These are phyloP conservation scores for Mikania micrantha DNA, from an alignment of 129 eudicot genomes.

Conservation along the genomic window DNA sequence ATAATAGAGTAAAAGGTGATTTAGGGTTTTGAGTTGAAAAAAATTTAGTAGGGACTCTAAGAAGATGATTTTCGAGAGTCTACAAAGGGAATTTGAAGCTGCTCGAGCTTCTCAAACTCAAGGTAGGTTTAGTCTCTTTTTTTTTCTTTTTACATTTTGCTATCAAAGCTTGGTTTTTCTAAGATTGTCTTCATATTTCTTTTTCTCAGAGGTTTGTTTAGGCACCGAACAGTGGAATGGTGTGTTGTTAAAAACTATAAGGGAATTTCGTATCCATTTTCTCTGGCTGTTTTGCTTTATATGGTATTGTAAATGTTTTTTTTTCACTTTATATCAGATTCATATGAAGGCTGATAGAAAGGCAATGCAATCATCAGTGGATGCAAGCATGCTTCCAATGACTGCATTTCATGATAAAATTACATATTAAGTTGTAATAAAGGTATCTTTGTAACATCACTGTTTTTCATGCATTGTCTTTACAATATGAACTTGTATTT, in stretches of 20 bases:
- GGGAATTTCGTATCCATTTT: conserved; percentile 33
- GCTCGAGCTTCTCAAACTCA: conserved; percentile 82
- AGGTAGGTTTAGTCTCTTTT: conserved; percentile 32
- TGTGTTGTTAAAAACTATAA: conserved; percentile 83
- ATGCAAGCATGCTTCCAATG: conserved; percentile 30
- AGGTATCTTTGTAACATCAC: too few species aligned
- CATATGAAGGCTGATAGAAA: conserved; percentile 95
- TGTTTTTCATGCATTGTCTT: too few species aligned
- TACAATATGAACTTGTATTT: too few species aligned
- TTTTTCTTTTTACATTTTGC: background rate
- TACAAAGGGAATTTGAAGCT: conserved; percentile 82
- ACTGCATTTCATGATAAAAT: conserved; percentile 51
- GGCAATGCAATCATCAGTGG: conserved; percentile 47
- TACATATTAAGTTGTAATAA: conserved; percentile 83
- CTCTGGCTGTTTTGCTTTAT: background rate
- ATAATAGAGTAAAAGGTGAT: too few species aligned
- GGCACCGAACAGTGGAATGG: conserved; percentile 95
- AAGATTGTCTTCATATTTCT: conserved; percentile 7
- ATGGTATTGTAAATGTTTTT: background rate
- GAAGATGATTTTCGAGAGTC: conserved; percentile 82
- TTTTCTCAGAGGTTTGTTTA: conserved; percentile 52
- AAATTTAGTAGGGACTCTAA: conserved; percentile 82
- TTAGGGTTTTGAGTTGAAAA: too few species aligned
- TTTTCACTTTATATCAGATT: conserved; percentile 41
- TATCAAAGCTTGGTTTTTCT: conserved; percentile 6